These are phyloP conservation scores for Globisporangium uncinulatum DNA, from an alignment of 352 stramenopile species.

Conservation along the genomic window DNA sequence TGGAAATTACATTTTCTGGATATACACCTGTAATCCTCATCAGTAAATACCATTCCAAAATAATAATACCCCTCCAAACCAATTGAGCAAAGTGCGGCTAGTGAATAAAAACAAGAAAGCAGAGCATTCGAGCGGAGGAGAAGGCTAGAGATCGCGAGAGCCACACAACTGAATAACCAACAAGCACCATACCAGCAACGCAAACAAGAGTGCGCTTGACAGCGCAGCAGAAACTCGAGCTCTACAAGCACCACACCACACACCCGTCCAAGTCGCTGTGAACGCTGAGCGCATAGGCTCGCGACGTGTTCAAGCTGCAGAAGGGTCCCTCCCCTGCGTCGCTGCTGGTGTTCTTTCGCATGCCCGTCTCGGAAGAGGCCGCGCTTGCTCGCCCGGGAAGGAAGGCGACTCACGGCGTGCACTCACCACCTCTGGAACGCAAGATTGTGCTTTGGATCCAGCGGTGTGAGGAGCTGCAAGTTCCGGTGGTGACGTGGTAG, in stretches of 20 bases:
- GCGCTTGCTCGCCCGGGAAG: no score
- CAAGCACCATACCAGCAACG: not conserved
- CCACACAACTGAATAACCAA: not conserved
- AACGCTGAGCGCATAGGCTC: not conserved
- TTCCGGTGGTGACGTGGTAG: not conserved
- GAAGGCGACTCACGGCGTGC: not conserved
- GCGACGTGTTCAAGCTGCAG: not conserved
- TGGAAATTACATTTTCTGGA: no score
- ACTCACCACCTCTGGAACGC: not conserved
- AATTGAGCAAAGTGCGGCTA: not conserved
- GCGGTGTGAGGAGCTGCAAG: not conserved
- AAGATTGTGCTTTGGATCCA: not conserved
- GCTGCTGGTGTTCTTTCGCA: not conserved
- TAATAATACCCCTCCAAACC: not conserved
- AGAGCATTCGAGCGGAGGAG: not conserved
- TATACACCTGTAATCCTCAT: conserved; percentile 1
- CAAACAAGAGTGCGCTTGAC: not conserved
- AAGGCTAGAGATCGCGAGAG: not conserved
- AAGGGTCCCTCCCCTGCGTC: not conserved
- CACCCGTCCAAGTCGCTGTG: not conserved
- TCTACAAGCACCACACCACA: not conserved
- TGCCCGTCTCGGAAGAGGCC: not conserved
- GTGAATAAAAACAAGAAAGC: no score
- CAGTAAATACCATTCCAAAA: not conserved
- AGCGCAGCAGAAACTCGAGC: not conserved